Base-by-base conservation (phyloP, 148 eudicot species). In the Spergularia marina region DNA sequence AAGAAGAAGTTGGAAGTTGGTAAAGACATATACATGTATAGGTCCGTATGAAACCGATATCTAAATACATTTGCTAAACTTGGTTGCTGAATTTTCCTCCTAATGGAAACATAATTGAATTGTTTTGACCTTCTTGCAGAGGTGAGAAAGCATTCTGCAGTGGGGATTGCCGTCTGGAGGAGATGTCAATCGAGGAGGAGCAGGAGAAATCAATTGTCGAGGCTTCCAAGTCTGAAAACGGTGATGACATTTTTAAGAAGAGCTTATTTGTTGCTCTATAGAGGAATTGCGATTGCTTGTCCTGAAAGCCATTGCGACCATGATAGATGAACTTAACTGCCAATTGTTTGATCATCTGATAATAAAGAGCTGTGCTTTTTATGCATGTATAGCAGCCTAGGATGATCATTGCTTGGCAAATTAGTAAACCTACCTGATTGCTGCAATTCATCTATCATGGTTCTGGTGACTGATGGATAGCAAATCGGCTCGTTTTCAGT, bases 71-170 rank as follows among this genome's bases (percentile, higher is more conserved):
- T 51, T 59, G 74, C 34, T 65, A 13, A 60, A 36, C 59, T 54
- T 57, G 44, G 63, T 55, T 82, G 20, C 15, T 58, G 30, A 30
- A 2, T 53, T 17, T 12, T 36, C 17, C 4, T 3, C 17, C 56
- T 23, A 2, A 53, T 56, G 17, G 15, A 41, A 55, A 16, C 21
- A 64, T 70, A n/a, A 6, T 70, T 70, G 40, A 62, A 41, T 53
- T 63, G 12, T 55, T 74, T 40, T 47, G 47, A 75, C 68, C 72
- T 81, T 78, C 18, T 71, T 81, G 84, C 91, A 93, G 96, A 84
- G 98, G 95, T 47, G 98, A 94, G 87, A 94, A 88, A 77, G 96
- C 94, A 49, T 94, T 94, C 84, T 94, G 97, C 89, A 94, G 98
- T 47, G 72, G 80, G 75, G 85, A 76, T 78, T 94, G 98, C 77